Evolutionary conservation across 2,329 filamentous ascomycete species (phyloP).

Genomic region (Colletotrichum sp.): DNA sequence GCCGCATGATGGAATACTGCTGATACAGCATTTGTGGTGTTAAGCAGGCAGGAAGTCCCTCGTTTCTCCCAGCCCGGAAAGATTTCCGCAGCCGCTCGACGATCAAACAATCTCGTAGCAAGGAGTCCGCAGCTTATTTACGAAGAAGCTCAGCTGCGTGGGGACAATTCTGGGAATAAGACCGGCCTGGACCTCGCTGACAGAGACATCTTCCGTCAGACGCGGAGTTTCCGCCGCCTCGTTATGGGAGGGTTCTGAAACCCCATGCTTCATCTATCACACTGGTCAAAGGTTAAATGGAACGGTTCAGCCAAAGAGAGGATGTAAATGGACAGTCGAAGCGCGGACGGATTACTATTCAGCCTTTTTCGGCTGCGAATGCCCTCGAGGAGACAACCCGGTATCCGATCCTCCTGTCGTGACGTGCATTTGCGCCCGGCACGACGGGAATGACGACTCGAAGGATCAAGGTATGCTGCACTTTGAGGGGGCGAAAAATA

Average conservation of each 20-base stretch:
- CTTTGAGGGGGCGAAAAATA: not conserved
- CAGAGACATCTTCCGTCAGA: not conserved
- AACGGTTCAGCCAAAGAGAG: not conserved
- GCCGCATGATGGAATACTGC: not conserved
- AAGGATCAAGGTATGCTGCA: not conserved
- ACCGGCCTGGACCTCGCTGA: not conserved
- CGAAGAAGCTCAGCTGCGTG: not conserved
- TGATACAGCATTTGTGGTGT: not conserved
- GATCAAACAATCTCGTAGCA: not conserved
- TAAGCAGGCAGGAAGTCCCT: not conserved
- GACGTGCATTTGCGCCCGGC: not conserved
- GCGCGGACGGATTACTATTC: not conserved
- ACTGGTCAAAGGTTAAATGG: not conserved
- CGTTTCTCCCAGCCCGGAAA: not conserved
- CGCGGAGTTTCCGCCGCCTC: not conserved
- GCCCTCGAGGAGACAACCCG: not conserved
- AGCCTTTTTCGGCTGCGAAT: not conserved
- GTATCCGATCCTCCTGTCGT: not conserved
- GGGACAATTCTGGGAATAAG: not conserved
- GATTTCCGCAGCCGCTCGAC: not conserved
- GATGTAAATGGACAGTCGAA: not conserved
- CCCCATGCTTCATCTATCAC: not conserved
- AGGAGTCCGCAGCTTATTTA: not conserved
- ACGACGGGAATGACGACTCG: not conserved
- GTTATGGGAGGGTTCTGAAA: not conserved